phyloP scores from a whole-genome alignment of 371 early-diverging fungal species.

The Fennellomyces sp. region DNA sequence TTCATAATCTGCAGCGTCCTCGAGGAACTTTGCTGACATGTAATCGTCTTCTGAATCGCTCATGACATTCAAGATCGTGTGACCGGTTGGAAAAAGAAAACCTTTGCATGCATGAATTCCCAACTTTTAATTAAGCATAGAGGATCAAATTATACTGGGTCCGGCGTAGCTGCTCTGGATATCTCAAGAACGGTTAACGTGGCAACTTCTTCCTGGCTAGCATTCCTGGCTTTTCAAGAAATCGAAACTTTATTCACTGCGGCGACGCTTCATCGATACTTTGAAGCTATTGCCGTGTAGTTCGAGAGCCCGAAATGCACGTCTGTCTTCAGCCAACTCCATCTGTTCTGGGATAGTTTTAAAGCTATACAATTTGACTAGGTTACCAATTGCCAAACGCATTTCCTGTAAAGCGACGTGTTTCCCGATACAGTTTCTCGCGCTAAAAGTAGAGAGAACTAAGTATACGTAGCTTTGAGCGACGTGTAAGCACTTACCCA shows the following conservation, averaged over 20 bases:
- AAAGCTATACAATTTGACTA: conserved; percentile 33
- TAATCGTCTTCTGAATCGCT: conserved; percentile 59
- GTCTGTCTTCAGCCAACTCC: conserved; percentile 16
- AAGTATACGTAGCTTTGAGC: not conserved
- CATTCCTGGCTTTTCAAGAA: too few species aligned
- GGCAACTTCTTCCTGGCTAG: too few species aligned
- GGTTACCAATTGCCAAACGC: conserved; percentile 36
- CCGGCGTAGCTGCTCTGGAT: too few species aligned
- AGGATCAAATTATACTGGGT: too few species aligned
- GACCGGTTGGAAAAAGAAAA: too few species aligned
- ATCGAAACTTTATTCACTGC: too few species aligned
- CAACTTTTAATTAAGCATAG: too few species aligned
- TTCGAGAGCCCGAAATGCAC: conserved; percentile 28
- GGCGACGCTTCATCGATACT: conserved; percentile 20
- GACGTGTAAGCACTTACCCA: not conserved
- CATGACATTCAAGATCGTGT: too few species aligned
- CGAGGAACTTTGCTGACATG: conserved; percentile 61
- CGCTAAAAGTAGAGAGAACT: conserved; percentile 19
- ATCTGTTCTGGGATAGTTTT: conserved; percentile 24
- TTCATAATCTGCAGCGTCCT: conserved; percentile 35
- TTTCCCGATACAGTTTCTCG: conserved; percentile 54
- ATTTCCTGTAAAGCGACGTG: conserved; percentile 53
- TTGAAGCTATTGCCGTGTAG: conserved; percentile 27
- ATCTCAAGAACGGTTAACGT: too few species aligned
- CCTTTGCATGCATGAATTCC: too few species aligned